Evolutionary conservation across 768 basidiomycete species (phyloP), one percentile per base, ranked within the genome.

Genomic region (Polyporus arcularius): DNA sequence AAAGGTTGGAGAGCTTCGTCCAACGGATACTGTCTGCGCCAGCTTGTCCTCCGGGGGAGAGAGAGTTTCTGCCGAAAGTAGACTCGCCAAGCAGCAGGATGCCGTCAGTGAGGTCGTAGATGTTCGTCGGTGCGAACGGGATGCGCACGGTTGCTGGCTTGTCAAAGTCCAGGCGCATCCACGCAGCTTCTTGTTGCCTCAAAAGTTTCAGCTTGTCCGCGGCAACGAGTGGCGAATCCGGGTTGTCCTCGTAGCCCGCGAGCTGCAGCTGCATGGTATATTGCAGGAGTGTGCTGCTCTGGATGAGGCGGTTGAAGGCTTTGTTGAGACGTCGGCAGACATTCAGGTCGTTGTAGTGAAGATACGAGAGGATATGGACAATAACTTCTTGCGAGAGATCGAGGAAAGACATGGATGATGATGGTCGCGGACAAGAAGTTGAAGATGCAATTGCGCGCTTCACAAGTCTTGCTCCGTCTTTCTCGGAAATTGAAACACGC

Each of bases 101-200:
- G 6, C 68, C 69, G 40, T 61, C 62, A 32, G 68, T 67, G 40
- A 70, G 62, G 49, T 70, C 69, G 41, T 70, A 70, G 49, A 70
- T 70, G 30, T 66, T 59, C 15, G 66, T 65, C 0, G 69, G 65
- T 32, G 53, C 57, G 55, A 65, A 67, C 4, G 53, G 43, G 4
- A 67, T 61, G 14, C 38, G 46, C 31, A 67, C 56, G 41, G 32
- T 28, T 0, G 43, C 57, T 41, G 55, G 49, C 12, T 57, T 59
- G 7, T 53, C 52, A 47, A 65, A 67, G 21, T 66, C 63, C 1
- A 64, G 46, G 31, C 58, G 47, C 2, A 55, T 26, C 65, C 67
- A 68, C 4, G 65, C 57, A 10, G 15, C 35, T 35, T 65, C 60
- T 40, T 59, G 60, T n/a, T 54, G 55, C 35, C 14, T 39, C 3